Percentiles rank a stretch among this genome's conserved stretches.
These are phyloP conservation scores for Parietaria judaica DNA, from an alignment of 306 rosid species.

Conservation along the genomic window DNA sequence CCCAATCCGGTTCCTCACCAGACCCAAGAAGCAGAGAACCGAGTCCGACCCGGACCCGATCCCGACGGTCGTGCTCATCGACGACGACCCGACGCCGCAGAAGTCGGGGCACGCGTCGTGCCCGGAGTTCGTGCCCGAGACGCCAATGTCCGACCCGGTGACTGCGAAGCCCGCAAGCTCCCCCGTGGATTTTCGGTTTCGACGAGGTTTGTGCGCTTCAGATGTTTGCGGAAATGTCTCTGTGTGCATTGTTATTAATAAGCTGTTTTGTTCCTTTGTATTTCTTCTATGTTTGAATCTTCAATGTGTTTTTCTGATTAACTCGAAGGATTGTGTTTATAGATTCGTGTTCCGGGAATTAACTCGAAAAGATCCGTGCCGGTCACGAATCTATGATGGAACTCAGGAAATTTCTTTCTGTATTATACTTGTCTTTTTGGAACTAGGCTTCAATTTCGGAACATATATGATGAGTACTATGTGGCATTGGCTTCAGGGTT, in stretches of 20 bases:
- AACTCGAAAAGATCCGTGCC: background rate
- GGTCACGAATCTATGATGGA: background rate
- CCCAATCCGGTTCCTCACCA: constrained; percentile 27
- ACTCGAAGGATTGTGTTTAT: background rate
- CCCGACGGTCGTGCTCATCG: constrained; percentile 44
- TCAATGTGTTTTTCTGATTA: background rate
- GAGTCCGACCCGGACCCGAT: constrained; percentile 1
- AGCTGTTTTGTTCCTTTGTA: background rate
- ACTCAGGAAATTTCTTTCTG: background rate
- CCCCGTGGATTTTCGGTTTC: background rate
- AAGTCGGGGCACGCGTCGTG: constrained; percentile 26
- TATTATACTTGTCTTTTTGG: background rate
- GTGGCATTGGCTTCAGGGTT: constrained; percentile 1
- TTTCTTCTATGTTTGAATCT: background rate
- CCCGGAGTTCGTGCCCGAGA: constrained; percentile 55
- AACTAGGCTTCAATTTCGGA: background rate
- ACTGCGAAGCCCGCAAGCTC: constrained; percentile 19
- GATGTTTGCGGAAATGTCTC: constrained; percentile 3
- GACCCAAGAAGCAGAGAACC: constrained; percentile 35
- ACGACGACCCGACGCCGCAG: constrained; percentile 73
- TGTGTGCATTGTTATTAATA: background rate
- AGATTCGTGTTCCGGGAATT: background rate
- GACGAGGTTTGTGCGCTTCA: background rate
- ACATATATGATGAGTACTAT: background rate
- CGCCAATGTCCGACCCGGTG: constrained; percentile 57